Conservation (phyloP, 768 basidiomycete genomes). For the Omphalotus guepiniiformis region DNA sequence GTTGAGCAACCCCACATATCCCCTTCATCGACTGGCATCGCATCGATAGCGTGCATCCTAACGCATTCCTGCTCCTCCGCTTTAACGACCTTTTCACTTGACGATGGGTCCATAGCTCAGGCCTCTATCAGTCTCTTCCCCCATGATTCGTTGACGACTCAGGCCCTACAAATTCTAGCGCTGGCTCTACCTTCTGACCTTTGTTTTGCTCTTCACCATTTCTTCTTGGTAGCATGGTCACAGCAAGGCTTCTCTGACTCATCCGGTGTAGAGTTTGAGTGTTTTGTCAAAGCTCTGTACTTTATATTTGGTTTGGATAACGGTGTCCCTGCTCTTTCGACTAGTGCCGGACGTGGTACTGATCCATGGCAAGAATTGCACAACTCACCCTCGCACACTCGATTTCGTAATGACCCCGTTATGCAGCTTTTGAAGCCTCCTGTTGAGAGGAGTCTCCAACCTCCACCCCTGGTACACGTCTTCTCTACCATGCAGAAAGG, state of each 20-base stretch:
- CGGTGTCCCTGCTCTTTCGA: constrained; percentile 16
- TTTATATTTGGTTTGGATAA: constrained; percentile 35
- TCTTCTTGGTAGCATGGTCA: constrained; percentile 60
- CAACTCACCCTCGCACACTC: constrained; percentile 35
- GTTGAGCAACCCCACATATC: not conserved
- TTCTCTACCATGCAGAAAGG: constrained; percentile 1
- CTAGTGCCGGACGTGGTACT: constrained; percentile 15
- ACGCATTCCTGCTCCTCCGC: not conserved
- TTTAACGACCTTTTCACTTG: constrained; percentile 39
- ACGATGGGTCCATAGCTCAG: constrained; percentile 43
- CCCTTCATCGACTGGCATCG: too few species aligned
- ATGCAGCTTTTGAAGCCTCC: constrained; percentile 37
- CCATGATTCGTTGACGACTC: constrained; percentile 48
- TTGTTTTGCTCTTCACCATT: constrained; percentile 51
- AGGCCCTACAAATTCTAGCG: constrained; percentile 61
- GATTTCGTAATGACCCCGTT: constrained; percentile 58
- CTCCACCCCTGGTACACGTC: constrained; percentile 22
- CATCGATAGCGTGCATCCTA: not conserved
- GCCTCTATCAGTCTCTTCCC: constrained; percentile 54
- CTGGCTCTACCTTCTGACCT: constrained; percentile 52
- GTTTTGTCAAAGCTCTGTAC: constrained; percentile 50
- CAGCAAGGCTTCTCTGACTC: constrained; percentile 35
- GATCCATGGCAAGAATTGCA: constrained; percentile 49
- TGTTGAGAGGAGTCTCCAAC: constrained; percentile 17
- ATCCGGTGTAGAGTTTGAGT: constrained; percentile 51